Conservation (phyloP, 768 basidiomycete species). For the Termitomyces sp. region DNA sequence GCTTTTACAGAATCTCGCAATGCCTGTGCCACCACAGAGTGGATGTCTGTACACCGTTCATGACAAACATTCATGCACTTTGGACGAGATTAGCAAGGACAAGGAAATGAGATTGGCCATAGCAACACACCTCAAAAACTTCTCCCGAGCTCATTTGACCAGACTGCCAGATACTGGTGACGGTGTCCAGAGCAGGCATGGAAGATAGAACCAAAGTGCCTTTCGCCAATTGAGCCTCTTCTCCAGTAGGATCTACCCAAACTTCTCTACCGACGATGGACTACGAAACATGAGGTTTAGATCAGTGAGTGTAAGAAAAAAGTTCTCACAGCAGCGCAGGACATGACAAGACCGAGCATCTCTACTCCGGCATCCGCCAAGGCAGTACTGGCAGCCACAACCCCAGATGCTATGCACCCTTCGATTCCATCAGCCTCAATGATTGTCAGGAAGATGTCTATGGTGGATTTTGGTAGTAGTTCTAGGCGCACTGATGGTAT, state of each 20-base stretch:
- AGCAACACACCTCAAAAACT: conserved; percentile 48
- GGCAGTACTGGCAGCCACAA: conserved; percentile 86
- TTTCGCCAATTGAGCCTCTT: conserved; percentile 54
- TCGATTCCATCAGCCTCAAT: conserved; percentile 93
- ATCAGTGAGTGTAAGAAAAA: not conserved
- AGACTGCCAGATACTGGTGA: conserved; percentile 86
- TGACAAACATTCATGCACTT: conserved; percentile 74
- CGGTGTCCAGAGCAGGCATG: conserved; percentile 81
- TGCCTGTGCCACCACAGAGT: conserved; percentile 71
- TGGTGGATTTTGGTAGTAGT: conserved; percentile 87
- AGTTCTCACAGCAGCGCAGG: conserved; percentile 69
- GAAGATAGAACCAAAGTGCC: conserved; percentile 78
- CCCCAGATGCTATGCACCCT: conserved; percentile 80
- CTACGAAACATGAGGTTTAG: conserved; percentile 30
- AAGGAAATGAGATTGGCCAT: not conserved
- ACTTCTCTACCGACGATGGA: conserved; percentile 52
- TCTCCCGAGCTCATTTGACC: conserved; percentile 59
- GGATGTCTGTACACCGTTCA: conserved; percentile 69
- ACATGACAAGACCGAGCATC: conserved; percentile 82
- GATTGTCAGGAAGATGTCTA: conserved; percentile 88
- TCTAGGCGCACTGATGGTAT: conserved; percentile 83
- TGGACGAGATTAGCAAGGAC: not conserved
- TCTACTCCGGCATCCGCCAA: conserved; percentile 93
- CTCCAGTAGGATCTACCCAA: conserved; percentile 79
- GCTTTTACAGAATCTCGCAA: conserved; percentile 39